A percentile compares a stretch with the other conserved stretches of the same genome.
These are phyloP conservation scores for Cystobasidium ongulense DNA, from an alignment of 768 basidiomycete species.

Conservation along the genomic window DNA sequence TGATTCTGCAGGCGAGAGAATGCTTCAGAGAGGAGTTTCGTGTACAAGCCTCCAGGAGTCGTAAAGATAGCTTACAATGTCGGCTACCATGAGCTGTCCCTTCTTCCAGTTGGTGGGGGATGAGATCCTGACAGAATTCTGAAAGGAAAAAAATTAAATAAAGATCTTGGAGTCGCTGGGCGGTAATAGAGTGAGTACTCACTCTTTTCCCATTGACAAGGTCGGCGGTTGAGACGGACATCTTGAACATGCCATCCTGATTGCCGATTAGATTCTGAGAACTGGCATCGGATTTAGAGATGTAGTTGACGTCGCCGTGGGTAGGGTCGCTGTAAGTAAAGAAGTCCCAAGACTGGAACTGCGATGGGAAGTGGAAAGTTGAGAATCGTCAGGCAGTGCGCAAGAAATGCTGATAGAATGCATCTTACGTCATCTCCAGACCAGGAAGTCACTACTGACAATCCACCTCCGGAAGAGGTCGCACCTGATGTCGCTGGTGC, in stretches of 20 bases:
- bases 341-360: conserved; percentile 29
- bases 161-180: not conserved
- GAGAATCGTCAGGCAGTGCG: not conserved
- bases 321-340: conserved; percentile 25
- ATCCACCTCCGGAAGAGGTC: not conserved
- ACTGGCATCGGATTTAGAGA: conserved; percentile 8
- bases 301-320: conserved; percentile 25
- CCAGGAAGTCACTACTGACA: conserved; percentile 19
- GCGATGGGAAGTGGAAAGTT: not conserved
- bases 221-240: conserved; percentile 11
- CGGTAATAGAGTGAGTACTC: not conserved
- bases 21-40: too few relatives aligned
- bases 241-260: conserved; percentile 31
- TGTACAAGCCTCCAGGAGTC: too few relatives aligned
- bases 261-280: not conserved
- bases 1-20: not conserved
- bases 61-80: not conserved
- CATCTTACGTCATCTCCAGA: conserved; percentile 17
- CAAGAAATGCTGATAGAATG: not conserved
- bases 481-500: not conserved
- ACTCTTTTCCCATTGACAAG: conserved; percentile 12
- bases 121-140: conserved; percentile 29
- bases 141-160: not conserved
- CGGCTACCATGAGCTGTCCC: conserved; percentile 13
- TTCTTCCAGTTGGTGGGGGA: conserved; percentile 29